A percentile compares a stretch with the other conserved stretches of the same genome.
phyloP scores from a whole-genome alignment of 805 yeast genomes.

The Helenozyma baotianmanensis region DNA sequence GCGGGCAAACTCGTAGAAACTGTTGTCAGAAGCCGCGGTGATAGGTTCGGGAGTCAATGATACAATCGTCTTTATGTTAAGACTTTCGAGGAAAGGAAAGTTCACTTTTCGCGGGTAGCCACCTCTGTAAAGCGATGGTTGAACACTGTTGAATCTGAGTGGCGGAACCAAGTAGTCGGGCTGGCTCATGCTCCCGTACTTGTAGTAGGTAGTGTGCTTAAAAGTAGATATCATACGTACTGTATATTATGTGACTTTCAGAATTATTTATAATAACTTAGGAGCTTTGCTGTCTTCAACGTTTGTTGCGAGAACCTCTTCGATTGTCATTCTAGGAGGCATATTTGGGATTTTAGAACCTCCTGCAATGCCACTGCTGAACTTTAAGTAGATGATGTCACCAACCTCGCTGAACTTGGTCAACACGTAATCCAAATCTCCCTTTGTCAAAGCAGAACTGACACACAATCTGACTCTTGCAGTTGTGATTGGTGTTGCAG shows the following conservation, averaged over 20 bases:
- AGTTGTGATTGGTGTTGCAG: conserved; percentile 89
- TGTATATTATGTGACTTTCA: conserved; percentile 1
- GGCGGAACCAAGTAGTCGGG: conserved; percentile 57
- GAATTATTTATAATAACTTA: conserved; percentile 6
- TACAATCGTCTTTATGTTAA: conserved; percentile 65
- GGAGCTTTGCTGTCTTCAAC: conserved; percentile 54
- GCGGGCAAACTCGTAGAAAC: conserved; percentile 48
- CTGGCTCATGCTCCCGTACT: conserved; percentile 5
- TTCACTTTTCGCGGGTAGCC: conserved; percentile 81
- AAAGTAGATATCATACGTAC: neutral
- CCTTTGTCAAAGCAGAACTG: conserved; percentile 86
- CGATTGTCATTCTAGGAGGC: conserved; percentile 72
- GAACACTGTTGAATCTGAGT: conserved; percentile 66
- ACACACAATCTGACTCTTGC: conserved; percentile 92
- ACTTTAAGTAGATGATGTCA: conserved; percentile 67
- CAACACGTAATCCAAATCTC: conserved; percentile 81
- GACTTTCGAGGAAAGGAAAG: conserved; percentile 58
- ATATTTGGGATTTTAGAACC: conserved; percentile 52
- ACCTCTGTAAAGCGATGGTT: conserved; percentile 72
- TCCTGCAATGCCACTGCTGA: conserved; percentile 73
- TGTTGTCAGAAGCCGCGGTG: conserved; percentile 46
- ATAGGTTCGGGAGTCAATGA: conserved; percentile 79
- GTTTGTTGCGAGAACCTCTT: conserved; percentile 69
- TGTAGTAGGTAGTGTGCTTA: neutral
- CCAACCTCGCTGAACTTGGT: conserved; percentile 73